Conservation (phyloP, 2,329 filamentous ascomycete species). For the Paradendryphiella salina region DNA sequence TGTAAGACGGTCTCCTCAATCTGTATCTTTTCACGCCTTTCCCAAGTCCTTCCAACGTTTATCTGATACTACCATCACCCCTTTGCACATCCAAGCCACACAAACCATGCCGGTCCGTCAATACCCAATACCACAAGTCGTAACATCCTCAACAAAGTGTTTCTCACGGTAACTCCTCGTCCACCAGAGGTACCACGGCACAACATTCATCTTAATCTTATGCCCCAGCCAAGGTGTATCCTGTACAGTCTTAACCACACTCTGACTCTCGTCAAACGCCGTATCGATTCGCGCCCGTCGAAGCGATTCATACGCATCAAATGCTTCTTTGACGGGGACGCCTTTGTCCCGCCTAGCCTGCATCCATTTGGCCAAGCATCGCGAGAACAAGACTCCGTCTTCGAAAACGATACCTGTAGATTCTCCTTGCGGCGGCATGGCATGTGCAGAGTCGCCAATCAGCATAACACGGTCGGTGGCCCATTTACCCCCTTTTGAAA, state of each 20-base stretch:
- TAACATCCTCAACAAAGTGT: slow-evolving; percentile 54
- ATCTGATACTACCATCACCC: too few relatives aligned
- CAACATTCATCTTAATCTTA: slow-evolving; percentile 50
- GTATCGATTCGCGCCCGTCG: slow-evolving; percentile 51
- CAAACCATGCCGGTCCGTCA: slow-evolving; percentile 16
- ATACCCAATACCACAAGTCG: slow-evolving; percentile 46
- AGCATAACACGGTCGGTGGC: slow-evolving; percentile 51
- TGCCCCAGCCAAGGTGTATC: slow-evolving; percentile 53
- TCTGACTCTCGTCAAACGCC: slow-evolving; percentile 53
- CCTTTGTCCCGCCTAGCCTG: slow-evolving; percentile 38
- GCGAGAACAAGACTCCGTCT: slow-evolving; percentile 55
- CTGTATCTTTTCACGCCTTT: too few relatives aligned
- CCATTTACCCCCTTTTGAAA: slow-evolving; percentile 51
- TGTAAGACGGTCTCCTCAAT: too few relatives aligned
- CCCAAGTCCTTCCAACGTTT: too few relatives aligned
- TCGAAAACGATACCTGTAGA: slow-evolving; percentile 58
- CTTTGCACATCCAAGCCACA: not conserved
- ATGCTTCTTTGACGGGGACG: slow-evolving; percentile 49
- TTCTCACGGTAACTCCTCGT: slow-evolving; percentile 47
- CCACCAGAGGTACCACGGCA: slow-evolving; percentile 56
- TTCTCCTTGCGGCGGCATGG: slow-evolving; percentile 58
- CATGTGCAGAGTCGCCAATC: slow-evolving; percentile 53
- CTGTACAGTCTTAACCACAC: slow-evolving; percentile 51
- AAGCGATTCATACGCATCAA: slow-evolving; percentile 54
- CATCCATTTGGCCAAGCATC: slow-evolving; percentile 50